Evolutionary conservation across 345 rosid species (phyloP).

Genomic region (Hypericum perforatum): DNA sequence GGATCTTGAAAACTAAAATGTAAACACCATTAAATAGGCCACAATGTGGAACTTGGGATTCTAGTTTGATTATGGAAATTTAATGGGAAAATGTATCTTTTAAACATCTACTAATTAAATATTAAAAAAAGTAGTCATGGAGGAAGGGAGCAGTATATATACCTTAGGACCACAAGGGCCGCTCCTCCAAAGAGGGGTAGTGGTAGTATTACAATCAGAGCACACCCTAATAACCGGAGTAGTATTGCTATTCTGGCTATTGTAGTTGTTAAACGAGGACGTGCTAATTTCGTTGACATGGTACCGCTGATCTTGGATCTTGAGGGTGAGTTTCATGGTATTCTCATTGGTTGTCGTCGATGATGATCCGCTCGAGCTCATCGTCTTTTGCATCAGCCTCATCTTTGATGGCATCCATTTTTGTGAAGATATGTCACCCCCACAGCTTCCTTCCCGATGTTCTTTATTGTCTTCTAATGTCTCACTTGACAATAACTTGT

Average conservation of each 20-base stretch:
- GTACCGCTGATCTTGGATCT: constrained; percentile 16
- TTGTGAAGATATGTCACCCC: too few relatives aligned
- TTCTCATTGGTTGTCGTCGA: not conserved
- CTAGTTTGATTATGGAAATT: too few relatives aligned
- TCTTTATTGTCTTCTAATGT: too few relatives aligned
- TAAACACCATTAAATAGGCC: too few relatives aligned
- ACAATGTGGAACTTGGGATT: too few relatives aligned
- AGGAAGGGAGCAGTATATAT: not conserved
- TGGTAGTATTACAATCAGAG: constrained; percentile 49
- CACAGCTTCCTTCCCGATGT: constrained; percentile 5
- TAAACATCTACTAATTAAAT: too few relatives aligned
- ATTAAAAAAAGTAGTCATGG: too few relatives aligned
- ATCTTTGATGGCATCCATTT: constrained; percentile 43
- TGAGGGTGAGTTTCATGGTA: constrained; percentile 5
- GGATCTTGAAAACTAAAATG: too few relatives aligned
- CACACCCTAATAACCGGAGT: constrained; percentile 29
- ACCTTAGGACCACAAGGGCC: constrained; percentile 70
- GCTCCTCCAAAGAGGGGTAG: constrained; percentile 69
- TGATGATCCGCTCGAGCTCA: constrained; percentile 10
- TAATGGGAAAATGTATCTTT: not conserved
- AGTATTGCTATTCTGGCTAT: not conserved
- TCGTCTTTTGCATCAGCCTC: constrained; percentile 33
- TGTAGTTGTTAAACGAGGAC: not conserved
- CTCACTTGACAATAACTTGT: constrained; percentile 4
- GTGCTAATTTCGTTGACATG: constrained; percentile 5